Percentiles rank a stretch among this genome's conserved stretches.
phyloP scores from a whole-genome alignment of 306 rosid genomes.

The Hippophae gyantsensis region DNA sequence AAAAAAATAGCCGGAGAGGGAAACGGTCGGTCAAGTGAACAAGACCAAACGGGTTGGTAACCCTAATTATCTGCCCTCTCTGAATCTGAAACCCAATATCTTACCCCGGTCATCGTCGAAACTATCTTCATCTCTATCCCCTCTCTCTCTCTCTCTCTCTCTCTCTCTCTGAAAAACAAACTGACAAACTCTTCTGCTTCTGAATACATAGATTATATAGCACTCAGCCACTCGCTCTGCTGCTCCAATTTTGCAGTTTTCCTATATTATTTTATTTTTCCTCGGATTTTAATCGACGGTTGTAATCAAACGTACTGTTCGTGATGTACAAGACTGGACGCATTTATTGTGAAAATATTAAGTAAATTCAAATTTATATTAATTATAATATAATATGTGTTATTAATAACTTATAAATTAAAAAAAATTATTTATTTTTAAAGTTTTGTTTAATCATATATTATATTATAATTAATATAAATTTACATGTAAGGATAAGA shows the following conservation, averaged over 20 bases:
- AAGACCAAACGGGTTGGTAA: conserved; percentile 19
- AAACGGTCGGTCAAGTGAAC: conserved; percentile 10
- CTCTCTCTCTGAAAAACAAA: conserved; percentile 21
- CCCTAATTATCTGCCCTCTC: conserved; percentile 16
- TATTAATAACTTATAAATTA: too few relatives aligned
- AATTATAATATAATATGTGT: too few relatives aligned
- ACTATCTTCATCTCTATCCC: conserved; percentile 4
- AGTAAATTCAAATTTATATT: too few relatives aligned
- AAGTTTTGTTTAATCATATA: too few relatives aligned
- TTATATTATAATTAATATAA: too few relatives aligned
- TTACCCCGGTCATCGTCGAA: conserved; percentile 11
- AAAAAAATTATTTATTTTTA: too few relatives aligned
- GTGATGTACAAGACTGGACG: too few relatives aligned
- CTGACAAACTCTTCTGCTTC: conserved; percentile 11
- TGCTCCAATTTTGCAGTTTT: neutral
- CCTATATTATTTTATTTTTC: neutral
- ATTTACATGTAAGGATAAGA: too few relatives aligned
- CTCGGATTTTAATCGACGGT: neutral
- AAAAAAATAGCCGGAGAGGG: conserved; percentile 12
- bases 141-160: conserved; percentile 3
- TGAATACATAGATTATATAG: conserved; percentile 23
- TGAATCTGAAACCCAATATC: neutral
- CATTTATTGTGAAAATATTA: too few relatives aligned
- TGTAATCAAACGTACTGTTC: too few relatives aligned
- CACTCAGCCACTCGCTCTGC: too few relatives aligned